Conservation (phyloP, 2,329 filamentous ascomycete genomes). For the Aspergillus persii region DNA sequence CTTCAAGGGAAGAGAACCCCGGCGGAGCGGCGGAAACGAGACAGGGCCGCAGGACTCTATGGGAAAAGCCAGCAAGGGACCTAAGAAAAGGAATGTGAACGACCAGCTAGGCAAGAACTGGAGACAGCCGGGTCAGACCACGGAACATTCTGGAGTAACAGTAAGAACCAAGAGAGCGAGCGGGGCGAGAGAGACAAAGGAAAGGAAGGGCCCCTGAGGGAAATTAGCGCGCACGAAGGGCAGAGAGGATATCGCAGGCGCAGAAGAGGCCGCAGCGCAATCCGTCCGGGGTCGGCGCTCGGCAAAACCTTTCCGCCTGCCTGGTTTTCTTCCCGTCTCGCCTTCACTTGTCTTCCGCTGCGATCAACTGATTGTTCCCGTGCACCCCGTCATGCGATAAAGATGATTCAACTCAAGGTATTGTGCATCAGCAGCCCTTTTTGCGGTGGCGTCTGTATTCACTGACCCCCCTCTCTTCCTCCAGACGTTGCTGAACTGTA, state of each 20-base stretch:
- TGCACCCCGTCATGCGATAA: constrained; percentile 43
- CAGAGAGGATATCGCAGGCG: not conserved
- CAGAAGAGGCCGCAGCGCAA: not conserved
- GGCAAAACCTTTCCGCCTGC: constrained; percentile 25
- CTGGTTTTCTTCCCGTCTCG: constrained; percentile 18
- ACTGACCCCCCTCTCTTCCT: not conserved
- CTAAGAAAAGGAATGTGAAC: not conserved
- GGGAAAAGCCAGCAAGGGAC: constrained; percentile 4
- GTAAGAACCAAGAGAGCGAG: constrained; percentile 1
- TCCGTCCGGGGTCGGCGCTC: constrained; percentile 22
- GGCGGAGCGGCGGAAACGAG: constrained; percentile 12
- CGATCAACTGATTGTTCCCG: too few relatives aligned
- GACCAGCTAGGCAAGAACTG: not conserved
- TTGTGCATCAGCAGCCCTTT: not conserved
- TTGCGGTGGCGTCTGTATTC: not conserved
- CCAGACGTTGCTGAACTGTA: constrained; percentile 96
- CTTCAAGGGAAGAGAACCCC: constrained; percentile 10
- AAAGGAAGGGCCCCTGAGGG: constrained; percentile 6
- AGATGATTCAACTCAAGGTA: constrained; percentile 90
- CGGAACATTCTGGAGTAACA: not conserved
- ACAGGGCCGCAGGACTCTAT: not conserved
- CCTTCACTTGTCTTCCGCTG: not conserved
- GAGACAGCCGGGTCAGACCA: not conserved
- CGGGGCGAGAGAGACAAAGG: constrained; percentile 2
- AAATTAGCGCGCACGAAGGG: constrained; percentile 12